These are phyloP conservation scores for Phaeosphaeriaceae sp. DNA, from an alignment of 2,329 filamentous ascomycete genomes.

Conservation along the genomic window DNA sequence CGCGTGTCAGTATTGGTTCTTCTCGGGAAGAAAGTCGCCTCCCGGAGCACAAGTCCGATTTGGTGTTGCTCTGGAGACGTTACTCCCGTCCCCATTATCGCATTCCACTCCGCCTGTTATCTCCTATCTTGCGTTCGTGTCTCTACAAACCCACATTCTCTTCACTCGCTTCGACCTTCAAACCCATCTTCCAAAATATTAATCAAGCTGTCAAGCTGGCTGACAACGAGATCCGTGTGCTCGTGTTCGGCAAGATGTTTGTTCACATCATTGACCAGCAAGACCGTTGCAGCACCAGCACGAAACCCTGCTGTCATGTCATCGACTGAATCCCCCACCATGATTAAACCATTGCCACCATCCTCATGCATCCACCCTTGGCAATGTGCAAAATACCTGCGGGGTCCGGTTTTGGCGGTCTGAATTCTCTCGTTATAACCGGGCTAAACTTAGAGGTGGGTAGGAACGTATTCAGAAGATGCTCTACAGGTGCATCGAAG, in stretches of 20 bases:
- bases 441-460: constrained; percentile 72
- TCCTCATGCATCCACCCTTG: constrained; percentile 66
- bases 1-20: neutral
- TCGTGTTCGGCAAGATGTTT: constrained; percentile 70
- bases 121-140: constrained; percentile 11
- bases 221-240: constrained; percentile 78
- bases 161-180: constrained; percentile 54
- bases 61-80: constrained; percentile 14
- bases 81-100: constrained; percentile 1
- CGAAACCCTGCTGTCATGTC: constrained; percentile 87
- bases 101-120: neutral
- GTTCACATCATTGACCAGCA: constrained; percentile 86
- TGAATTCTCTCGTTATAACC: constrained; percentile 83
- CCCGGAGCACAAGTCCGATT: neutral
- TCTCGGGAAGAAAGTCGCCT: constrained; percentile 1
- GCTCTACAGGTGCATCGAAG: constrained; percentile 76
- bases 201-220: constrained; percentile 74
- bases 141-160: constrained; percentile 33
- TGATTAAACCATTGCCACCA: constrained; percentile 56
- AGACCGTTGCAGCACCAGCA: constrained; percentile 88
- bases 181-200: constrained; percentile 78
- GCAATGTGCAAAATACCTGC: constrained; percentile 89
- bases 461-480: constrained; percentile 78
- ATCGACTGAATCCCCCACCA: constrained; percentile 74
- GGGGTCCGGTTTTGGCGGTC: constrained; percentile 84